Evolutionary conservation across 805 yeast genomes (phyloP).

Genomic region (Kodamaea kaohsiungensis): DNA sequence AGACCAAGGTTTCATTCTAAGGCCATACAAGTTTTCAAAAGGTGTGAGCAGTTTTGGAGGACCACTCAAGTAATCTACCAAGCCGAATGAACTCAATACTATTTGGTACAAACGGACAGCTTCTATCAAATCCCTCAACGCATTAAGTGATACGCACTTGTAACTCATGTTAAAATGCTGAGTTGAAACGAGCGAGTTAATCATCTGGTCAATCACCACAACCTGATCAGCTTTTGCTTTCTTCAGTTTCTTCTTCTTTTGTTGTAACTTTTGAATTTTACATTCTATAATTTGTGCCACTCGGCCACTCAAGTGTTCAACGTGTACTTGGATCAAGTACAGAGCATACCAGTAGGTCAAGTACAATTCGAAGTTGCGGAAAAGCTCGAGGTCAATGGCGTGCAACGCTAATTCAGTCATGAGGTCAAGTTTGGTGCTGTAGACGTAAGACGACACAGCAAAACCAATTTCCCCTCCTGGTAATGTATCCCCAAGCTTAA

Average conservation of each 20-base stretch:
- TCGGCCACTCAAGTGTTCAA: constrained; percentile 48
- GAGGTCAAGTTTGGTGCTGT: constrained; percentile 59
- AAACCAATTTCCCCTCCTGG: constrained; percentile 44
- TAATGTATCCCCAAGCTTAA: constrained; percentile 39
- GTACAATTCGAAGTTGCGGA: constrained; percentile 67
- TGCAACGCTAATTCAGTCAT: constrained; percentile 74
- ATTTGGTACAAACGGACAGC: constrained; percentile 20
- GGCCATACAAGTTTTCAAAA: constrained; percentile 27
- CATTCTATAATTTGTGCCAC: constrained; percentile 31
- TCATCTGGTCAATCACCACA: constrained; percentile 28
- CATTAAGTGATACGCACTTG: constrained; percentile 20
- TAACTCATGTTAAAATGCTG: constrained; percentile 23
- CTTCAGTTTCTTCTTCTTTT: constrained; percentile 46
- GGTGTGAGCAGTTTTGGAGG: constrained; percentile 22
- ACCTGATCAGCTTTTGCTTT: constrained; percentile 47
- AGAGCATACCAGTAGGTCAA: constrained; percentile 69
- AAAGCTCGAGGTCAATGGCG: constrained; percentile 76
- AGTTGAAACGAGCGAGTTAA: constrained; percentile 8
- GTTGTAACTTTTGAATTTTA: constrained; percentile 36
- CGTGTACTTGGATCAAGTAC: constrained; percentile 42
- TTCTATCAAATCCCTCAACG: constrained; percentile 21
- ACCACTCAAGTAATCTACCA: constrained; percentile 27
- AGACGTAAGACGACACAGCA: constrained; percentile 72
- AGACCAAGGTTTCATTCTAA: constrained; percentile 78
- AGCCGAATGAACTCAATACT: constrained; percentile 19